These are phyloP conservation scores for Leptomonas seymouri DNA, from an alignment of 208 protist species.

Conservation along the genomic window DNA sequence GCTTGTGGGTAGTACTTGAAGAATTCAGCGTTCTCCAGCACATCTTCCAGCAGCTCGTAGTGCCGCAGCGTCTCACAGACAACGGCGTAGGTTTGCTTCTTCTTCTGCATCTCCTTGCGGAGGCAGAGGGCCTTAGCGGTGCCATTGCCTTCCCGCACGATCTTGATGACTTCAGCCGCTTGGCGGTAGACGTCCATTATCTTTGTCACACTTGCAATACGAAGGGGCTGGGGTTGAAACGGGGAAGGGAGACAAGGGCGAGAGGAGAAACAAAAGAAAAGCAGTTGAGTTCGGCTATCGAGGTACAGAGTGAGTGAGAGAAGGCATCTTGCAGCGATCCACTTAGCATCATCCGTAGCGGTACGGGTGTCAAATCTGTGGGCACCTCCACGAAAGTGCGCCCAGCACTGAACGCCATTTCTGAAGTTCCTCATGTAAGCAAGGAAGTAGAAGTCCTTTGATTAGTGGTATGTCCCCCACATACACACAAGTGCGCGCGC, in stretches of 20 bases:
- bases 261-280: not conserved
- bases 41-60: conserved; percentile 87
- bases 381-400: too few species aligned
- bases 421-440: too few species aligned
- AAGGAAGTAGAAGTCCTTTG: too few species aligned
- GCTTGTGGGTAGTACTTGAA: conserved; percentile 85
- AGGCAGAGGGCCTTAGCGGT: conserved; percentile 91
- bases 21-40: conserved; percentile 82
- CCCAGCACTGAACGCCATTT: too few species aligned
- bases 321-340: too few species aligned
- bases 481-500: too few species aligned
- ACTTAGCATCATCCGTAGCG: too few species aligned
- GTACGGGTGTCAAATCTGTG: too few species aligned
- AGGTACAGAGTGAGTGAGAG: too few species aligned
- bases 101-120: conserved; percentile 93
- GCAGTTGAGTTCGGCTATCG: too few species aligned
- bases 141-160: conserved; percentile 74
- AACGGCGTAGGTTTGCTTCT: conserved; percentile 93
- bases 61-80: conserved; percentile 89
- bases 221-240: not conserved
- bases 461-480: too few species aligned
- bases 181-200: conserved; percentile 91
- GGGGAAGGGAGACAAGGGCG: not conserved
- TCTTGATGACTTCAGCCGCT: conserved; percentile 74
- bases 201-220: not conserved